Evolutionary conservation across 345 rosid genomes (phyloP).

Genomic region (Eucalyptus pumila): DNA sequence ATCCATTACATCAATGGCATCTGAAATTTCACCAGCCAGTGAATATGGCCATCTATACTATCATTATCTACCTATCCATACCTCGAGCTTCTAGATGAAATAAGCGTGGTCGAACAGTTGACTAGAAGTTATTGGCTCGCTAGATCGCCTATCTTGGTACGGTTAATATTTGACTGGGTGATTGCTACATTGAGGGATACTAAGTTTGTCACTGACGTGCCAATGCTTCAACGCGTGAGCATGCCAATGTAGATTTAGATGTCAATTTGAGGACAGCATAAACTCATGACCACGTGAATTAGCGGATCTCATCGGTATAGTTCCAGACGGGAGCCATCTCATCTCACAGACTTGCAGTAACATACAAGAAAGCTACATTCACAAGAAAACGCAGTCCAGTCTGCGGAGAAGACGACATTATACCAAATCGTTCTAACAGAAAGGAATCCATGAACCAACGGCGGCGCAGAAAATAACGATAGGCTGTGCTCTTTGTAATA

Average conservation of each 20-base stretch:
- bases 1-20: background rate
- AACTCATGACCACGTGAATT: background rate
- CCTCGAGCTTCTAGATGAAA: background rate
- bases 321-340: background rate
- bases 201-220: background rate
- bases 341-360: background rate
- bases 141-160: background rate
- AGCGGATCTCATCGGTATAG: background rate
- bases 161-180: background rate
- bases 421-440: background rate
- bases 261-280: background rate
- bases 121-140: background rate
- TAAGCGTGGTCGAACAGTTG: background rate
- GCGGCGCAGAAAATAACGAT: background rate
- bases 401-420: background rate
- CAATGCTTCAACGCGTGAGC: background rate
- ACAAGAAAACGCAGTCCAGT: background rate
- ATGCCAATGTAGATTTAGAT: background rate
- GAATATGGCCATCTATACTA: background rate
- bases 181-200: background rate
- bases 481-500: background rate
- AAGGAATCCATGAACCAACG: background rate
- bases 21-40: background rate
- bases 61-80: background rate
- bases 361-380: background rate